phyloP scores from a whole-genome alignment of 345 rosid genomes.

The Sapria himalayana region DNA sequence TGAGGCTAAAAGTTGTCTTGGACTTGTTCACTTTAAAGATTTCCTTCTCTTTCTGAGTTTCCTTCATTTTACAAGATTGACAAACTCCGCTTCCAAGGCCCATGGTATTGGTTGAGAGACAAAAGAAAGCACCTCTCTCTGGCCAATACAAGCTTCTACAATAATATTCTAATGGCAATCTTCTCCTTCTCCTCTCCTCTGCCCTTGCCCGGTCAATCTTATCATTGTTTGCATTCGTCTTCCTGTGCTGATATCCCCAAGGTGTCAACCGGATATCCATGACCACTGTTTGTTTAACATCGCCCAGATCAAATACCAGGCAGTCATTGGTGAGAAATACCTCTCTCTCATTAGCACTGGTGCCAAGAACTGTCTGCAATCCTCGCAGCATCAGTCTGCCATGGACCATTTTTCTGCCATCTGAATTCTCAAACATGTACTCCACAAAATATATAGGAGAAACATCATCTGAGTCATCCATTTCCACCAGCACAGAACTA shows the following conservation, averaged over 20 bases:
- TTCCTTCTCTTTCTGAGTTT: constrained; percentile 15
- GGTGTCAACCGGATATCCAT: constrained; percentile 27
- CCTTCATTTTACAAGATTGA: constrained; percentile 22
- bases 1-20: constrained; percentile 14
- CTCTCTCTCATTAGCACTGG: constrained; percentile 42
- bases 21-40: constrained; percentile 12
- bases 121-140: constrained; percentile 45
- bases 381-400: constrained; percentile 36
- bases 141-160: constrained; percentile 47
- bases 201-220: constrained; percentile 28
- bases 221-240: constrained; percentile 17
- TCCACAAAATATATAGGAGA: constrained; percentile 38
- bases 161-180: constrained; percentile 25
- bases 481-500: constrained; percentile 22
- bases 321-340: constrained; percentile 37
- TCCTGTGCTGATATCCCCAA: constrained; percentile 50
- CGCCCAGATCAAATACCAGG: constrained; percentile 19
- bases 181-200: constrained; percentile 30
- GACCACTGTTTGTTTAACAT: constrained; percentile 18
- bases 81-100: constrained; percentile 33
- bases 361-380: constrained; percentile 36
- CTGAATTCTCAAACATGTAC: constrained; percentile 32
- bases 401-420: constrained; percentile 35
- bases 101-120: constrained; percentile 21
- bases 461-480: constrained; percentile 17